phyloP scores from a whole-genome alignment of 306 rosid genomes.

The Calophaca sinica region DNA sequence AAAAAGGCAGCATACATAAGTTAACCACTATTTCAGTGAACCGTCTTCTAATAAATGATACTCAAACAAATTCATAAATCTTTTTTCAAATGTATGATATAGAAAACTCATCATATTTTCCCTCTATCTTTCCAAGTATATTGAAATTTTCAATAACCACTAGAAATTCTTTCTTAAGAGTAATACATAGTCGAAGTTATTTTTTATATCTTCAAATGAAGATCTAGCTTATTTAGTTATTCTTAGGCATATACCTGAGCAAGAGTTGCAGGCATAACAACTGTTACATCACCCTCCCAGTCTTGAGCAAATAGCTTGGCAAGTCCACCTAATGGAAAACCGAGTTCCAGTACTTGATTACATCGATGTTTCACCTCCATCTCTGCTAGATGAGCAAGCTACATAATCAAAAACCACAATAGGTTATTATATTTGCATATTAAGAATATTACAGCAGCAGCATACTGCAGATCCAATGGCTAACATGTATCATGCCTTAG shows the following conservation, averaged over 20 bases:
- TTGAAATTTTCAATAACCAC: constrained; percentile 5
- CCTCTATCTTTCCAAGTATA: not conserved
- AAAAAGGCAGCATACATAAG: constrained; percentile 22
- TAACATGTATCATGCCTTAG: constrained; percentile 23
- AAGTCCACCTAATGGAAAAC: constrained; percentile 90
- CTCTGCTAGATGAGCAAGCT: constrained; percentile 97
- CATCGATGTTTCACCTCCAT: constrained; percentile 99
- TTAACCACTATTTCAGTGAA: constrained; percentile 38
- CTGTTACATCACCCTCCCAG: constrained; percentile 98
- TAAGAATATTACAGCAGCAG: constrained; percentile 22
- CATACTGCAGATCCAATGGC: constrained; percentile 20
- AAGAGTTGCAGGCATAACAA: constrained; percentile 97
- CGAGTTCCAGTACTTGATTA: constrained; percentile 84
- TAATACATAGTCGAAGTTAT: constrained; percentile 6
- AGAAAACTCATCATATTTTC: not conserved
- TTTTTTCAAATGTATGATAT: constrained; percentile 9
- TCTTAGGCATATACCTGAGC: constrained; percentile 68
- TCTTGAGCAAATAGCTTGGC: constrained; percentile 98
- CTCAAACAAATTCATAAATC: constrained; percentile 1
- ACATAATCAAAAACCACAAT: constrained; percentile 45
- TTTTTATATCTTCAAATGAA: constrained; percentile 21
- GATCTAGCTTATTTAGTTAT: constrained; percentile 5
- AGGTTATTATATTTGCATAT: constrained; percentile 21
- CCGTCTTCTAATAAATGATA: constrained; percentile 10
- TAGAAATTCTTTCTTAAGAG: not conserved